phyloP scores from a whole-genome alignment of 768 basidiomycete species.

The Tephrocybe sp. region DNA sequence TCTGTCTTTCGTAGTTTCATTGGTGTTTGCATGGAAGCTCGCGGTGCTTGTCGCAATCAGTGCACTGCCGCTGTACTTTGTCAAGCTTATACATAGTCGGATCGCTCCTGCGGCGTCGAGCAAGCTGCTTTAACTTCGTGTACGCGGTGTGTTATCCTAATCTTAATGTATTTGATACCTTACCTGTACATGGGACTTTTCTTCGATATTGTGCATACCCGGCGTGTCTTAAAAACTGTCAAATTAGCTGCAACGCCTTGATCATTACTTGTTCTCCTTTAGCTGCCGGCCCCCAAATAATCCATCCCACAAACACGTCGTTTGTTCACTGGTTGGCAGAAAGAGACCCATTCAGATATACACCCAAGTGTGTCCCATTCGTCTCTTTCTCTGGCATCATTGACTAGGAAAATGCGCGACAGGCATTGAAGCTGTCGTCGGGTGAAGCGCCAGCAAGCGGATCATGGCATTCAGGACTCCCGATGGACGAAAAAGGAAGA shows the following conservation, averaged over 20 bases:
- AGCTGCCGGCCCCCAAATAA: no score
- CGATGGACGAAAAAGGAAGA: constrained; percentile 11
- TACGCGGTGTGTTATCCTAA: neutral
- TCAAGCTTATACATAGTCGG: constrained; percentile 84
- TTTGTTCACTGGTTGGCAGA: no score
- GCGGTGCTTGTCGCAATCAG: constrained; percentile 94
- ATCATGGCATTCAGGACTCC: neutral
- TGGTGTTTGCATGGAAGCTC: constrained; percentile 91
- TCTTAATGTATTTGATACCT: constrained; percentile 8
- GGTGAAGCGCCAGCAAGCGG: no score
- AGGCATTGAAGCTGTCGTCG: no score
- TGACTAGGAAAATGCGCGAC: no score
- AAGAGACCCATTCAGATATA: no score
- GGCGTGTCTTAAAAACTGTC: no score
- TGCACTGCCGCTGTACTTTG: constrained; percentile 86
- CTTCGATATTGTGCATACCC: neutral
- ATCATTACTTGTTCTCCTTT: no score
- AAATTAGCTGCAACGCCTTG: no score
- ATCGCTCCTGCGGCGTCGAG: constrained; percentile 92
- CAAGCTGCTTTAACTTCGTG: constrained; percentile 65
- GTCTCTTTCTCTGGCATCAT: no score
- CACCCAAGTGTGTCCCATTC: no score
- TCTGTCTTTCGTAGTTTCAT: constrained; percentile 86
- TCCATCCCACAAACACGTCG: no score
- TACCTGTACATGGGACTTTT: constrained; percentile 8